phyloP scores from a whole-genome alignment of 2,329 filamentous ascomycete species.

The Beauveria sp. region DNA sequence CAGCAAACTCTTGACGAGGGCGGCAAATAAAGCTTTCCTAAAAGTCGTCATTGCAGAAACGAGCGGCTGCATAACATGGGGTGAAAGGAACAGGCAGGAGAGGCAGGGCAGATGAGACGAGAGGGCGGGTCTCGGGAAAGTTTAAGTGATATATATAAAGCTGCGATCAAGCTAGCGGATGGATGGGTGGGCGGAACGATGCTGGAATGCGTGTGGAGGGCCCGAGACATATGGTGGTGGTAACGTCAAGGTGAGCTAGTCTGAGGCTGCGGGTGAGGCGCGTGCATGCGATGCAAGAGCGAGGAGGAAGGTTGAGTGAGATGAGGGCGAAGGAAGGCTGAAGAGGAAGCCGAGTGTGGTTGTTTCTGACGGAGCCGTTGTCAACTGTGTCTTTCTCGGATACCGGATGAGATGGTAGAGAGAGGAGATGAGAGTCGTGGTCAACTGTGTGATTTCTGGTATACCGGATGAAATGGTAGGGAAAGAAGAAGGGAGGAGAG shows the following conservation, averaged over 20 bases:
- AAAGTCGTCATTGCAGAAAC: constrained; percentile 51
- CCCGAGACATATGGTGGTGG: constrained; percentile 12
- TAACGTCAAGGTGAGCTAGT: constrained; percentile 12
- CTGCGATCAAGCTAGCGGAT: constrained; percentile 12
- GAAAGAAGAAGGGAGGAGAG: neutral
- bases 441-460: too few species aligned
- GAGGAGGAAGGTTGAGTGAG: neutral
- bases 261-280: neutral
- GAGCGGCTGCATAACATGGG: constrained; percentile 41
- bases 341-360: neutral
- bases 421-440: too few species aligned
- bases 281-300: neutral
- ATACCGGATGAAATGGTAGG: neutral
- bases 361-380: neutral
- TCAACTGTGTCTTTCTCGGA: neutral
- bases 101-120: constrained; percentile 11
- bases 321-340: neutral
- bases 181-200: constrained; percentile 12
- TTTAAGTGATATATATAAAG: constrained; percentile 14
- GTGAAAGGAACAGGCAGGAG: neutral
- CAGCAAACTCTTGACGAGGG: constrained; percentile 49
- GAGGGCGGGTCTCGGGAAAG: constrained; percentile 6
- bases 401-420: neutral
- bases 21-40: constrained; percentile 46
- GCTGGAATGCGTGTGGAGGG: constrained; percentile 13